A percentile compares a stretch with the other conserved stretches of the same genome.
Conservation (phyloP, 371 early-diverging fungal species). For the Mortierella sp. region DNA sequence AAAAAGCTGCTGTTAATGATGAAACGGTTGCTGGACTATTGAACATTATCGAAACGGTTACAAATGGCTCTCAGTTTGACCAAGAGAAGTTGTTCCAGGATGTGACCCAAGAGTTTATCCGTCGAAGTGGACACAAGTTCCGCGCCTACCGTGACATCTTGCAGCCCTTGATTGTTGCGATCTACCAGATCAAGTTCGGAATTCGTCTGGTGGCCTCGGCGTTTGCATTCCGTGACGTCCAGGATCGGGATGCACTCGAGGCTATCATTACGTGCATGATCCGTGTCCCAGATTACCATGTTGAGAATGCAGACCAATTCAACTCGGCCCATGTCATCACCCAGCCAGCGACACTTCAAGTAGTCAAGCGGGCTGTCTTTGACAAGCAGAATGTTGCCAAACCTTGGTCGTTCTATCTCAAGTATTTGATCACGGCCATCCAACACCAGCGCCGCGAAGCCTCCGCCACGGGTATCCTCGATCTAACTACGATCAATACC, state of each 20-base stretch:
- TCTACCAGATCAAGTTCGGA: conserved; percentile 85
- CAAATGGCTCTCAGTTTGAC: conserved; percentile 55
- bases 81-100: conserved; percentile 78
- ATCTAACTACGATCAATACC: conserved; percentile 59
- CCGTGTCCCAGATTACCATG: conserved; percentile 56
- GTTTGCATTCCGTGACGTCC: conserved; percentile 37
- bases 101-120: conserved; percentile 75
- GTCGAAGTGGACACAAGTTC: conserved; percentile 60
- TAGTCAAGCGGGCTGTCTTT: conserved; percentile 63
- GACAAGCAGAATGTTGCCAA: conserved; percentile 59
- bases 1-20: conserved; percentile 69
- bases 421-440: conserved; percentile 68
- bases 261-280: conserved; percentile 55
- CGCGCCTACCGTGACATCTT: conserved; percentile 80
- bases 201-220: conserved; percentile 66
- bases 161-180: conserved; percentile 75
- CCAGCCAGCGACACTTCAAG: conserved; percentile 54
- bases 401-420: conserved; percentile 74
- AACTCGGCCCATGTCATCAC: conserved; percentile 61
- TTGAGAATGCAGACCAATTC: conserved; percentile 48
- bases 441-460: conserved; percentile 62
- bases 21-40: conserved; percentile 59
- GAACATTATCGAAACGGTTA: conserved; percentile 54
- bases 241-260: conserved; percentile 56
- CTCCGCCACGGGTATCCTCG: conserved; percentile 66